phyloP scores from a whole-genome alignment of 371 early-diverging fungal genomes.

The Cokeromyces recurvatus region DNA sequence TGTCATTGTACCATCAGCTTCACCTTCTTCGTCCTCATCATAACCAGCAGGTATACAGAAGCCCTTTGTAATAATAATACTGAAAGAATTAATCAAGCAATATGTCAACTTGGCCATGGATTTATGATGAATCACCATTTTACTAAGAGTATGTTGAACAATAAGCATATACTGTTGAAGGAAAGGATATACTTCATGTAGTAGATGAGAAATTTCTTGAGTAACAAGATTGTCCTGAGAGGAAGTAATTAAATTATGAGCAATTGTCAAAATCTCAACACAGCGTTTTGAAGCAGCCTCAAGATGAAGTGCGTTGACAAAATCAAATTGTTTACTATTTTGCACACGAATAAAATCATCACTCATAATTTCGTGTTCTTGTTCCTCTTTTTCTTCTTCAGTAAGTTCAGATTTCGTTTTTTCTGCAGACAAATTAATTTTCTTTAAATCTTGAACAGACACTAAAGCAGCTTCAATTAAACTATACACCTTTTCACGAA shows the following conservation, averaged over 20 bases:
- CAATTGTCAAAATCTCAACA: constrained; percentile 24
- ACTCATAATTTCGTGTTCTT: constrained; percentile 49
- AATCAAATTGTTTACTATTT: constrained; percentile 23
- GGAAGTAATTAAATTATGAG: constrained; percentile 12
- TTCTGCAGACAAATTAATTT: constrained; percentile 10
- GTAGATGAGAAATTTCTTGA: constrained; percentile 22
- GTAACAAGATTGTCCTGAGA: background rate
- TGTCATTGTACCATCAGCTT: constrained; percentile 55
- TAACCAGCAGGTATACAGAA: constrained; percentile 76
- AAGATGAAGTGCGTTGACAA: constrained; percentile 33
- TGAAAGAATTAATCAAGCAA: constrained; percentile 68
- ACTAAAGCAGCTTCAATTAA: constrained; percentile 36
- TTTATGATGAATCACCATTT: constrained; percentile 66
- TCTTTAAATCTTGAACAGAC: constrained; percentile 42
- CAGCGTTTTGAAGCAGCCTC: constrained; percentile 35
- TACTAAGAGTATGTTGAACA: constrained; percentile 53
- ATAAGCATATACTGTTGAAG: constrained; percentile 66
- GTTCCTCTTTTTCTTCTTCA: constrained; percentile 22
- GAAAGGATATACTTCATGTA: constrained; percentile 55
- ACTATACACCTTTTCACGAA: constrained; percentile 29
- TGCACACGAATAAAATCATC: constrained; percentile 45
- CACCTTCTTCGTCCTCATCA: constrained; percentile 60
- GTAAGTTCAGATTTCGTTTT: background rate
- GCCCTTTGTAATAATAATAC: constrained; percentile 74
- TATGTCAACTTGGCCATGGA: constrained; percentile 62